Conservation (phyloP, 192 early-diverging fungal genomes). For the Backusella luteola region DNA sequence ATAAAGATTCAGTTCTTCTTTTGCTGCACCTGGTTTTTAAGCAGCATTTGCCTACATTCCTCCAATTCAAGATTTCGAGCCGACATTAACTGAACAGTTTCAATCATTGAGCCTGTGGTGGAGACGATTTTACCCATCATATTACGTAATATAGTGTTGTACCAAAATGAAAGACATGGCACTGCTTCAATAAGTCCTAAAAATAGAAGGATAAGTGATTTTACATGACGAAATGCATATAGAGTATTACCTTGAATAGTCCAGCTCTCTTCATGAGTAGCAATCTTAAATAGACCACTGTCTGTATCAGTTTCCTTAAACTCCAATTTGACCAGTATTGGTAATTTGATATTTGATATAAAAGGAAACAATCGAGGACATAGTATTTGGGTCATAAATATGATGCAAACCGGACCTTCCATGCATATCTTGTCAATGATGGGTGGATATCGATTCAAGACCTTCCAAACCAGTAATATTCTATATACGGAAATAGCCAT, state of each 20-base stretch:
- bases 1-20: not conserved
- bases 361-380: slow-evolving; percentile 51
- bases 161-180: slow-evolving; percentile 53
- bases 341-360: slow-evolving; percentile 43
- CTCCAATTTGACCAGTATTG: slow-evolving; percentile 46
- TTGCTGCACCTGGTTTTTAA: not conserved
- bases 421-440: slow-evolving; percentile 9
- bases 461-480: slow-evolving; percentile 10
- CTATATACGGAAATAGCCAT: slow-evolving; percentile 12
- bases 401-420: slow-evolving; percentile 41
- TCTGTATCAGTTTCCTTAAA: slow-evolving; percentile 41
- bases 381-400: slow-evolving; percentile 46
- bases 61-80: slow-evolving; percentile 16
- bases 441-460: not conserved
- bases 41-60: not conserved
- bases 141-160: slow-evolving; percentile 47
- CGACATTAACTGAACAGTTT: slow-evolving; percentile 16
- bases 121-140: slow-evolving; percentile 44
- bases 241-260: slow-evolving; percentile 45
- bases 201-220: not conserved
- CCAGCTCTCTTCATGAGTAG: slow-evolving; percentile 54
- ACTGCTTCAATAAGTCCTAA: slow-evolving; percentile 43
- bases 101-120: slow-evolving; percentile 41
- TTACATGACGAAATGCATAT: too few relatives aligned
- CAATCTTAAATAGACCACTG: slow-evolving; percentile 42